A percentile compares a stretch with the other conserved stretches of the same genome.
phyloP scores from a whole-genome alignment of 2,329 filamentous ascomycete genomes.

The Metarhizium brunneum region DNA sequence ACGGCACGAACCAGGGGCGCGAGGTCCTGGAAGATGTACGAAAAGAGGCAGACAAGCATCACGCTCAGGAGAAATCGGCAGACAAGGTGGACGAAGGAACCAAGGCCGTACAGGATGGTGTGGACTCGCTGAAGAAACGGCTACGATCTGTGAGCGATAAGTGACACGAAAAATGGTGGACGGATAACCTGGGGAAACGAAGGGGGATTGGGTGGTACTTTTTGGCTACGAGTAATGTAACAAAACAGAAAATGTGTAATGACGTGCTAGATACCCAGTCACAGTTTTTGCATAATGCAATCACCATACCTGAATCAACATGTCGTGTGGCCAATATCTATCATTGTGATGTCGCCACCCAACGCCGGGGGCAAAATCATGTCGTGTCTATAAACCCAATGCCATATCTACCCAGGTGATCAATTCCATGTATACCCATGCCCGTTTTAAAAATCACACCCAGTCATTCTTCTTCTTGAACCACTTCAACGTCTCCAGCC shows the following conservation, averaged over 20 bases:
- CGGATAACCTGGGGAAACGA: not conserved
- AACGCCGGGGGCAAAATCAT: not conserved
- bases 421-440: not conserved
- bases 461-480: conserved; percentile 34
- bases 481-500: conserved; percentile 55
- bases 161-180: too few relatives aligned
- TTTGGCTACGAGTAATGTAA: conserved; percentile 1
- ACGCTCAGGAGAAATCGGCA: conserved; percentile 33
- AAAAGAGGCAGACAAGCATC: conserved; percentile 47
- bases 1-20: conserved; percentile 44
- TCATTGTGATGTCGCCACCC: not conserved
- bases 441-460: not conserved
- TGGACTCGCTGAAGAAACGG: conserved; percentile 19
- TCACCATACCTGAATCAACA: not conserved
- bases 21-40: conserved; percentile 44
- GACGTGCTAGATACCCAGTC: not conserved
- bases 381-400: not conserved
- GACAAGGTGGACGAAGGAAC: conserved; percentile 24
- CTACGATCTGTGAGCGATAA: conserved; percentile 14
- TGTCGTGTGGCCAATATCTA: not conserved
- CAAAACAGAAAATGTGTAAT: not conserved
- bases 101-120: conserved; percentile 17
- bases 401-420: not conserved
- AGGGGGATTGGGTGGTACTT: too few relatives aligned
- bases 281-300: not conserved